These are phyloP conservation scores for Syzygium oleosum DNA, from an alignment of 345 rosid species.

Conservation along the genomic window DNA sequence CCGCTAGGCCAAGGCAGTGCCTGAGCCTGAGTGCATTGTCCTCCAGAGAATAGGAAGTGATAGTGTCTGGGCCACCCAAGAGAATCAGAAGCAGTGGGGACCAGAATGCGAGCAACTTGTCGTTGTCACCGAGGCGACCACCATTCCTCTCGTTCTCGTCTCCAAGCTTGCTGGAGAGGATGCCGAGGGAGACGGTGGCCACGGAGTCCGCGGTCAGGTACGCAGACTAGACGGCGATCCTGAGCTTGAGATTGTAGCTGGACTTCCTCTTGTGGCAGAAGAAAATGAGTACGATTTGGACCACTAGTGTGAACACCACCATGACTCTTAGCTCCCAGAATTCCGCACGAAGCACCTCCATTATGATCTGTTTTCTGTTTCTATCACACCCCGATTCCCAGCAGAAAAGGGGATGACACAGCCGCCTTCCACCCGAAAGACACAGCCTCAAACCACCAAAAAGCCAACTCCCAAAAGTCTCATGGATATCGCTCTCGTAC, in stretches of 20 bases:
- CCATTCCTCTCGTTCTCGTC: background rate
- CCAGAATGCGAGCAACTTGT: slow-evolving; percentile 13
- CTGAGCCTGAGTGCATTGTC: slow-evolving; percentile 28
- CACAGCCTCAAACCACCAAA: no score
- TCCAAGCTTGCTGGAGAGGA: background rate
- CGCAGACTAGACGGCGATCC: background rate
- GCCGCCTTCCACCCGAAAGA: no score
- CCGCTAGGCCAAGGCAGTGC: slow-evolving; percentile 8
- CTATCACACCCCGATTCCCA: no score
- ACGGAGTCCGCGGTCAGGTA: background rate
- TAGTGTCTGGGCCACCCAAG: slow-evolving; percentile 17
- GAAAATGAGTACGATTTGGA: background rate
- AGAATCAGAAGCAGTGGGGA: slow-evolving; percentile 23
- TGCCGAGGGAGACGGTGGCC: background rate
- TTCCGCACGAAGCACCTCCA: no score
- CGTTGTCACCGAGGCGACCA: background rate
- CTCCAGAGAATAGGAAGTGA: slow-evolving; percentile 15
- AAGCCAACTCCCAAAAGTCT: no score
- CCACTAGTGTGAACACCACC: background rate
- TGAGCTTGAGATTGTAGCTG: background rate
- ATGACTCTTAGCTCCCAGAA: background rate
- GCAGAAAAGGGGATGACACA: no score
- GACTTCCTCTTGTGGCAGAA: background rate
- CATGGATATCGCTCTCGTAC: no score
- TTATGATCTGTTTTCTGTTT: no score